Conservation (phyloP, 1,139 yeast genomes). For the Fermentozyma sake region DNA sequence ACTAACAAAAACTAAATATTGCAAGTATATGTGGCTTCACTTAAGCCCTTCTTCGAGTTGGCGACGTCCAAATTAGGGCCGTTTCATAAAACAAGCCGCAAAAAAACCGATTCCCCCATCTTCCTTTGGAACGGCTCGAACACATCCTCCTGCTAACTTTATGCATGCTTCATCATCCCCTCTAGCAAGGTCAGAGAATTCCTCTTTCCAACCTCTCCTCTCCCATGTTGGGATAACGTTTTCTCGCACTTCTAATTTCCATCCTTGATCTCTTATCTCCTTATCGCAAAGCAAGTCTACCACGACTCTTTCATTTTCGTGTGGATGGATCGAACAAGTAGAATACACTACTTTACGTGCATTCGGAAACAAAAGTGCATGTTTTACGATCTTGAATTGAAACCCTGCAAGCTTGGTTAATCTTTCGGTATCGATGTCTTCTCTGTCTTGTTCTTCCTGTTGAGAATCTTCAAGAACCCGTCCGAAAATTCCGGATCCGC, state of each 20-base stretch:
- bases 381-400: constrained; percentile 82
- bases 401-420: constrained; percentile 73
- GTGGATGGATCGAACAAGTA: constrained; percentile 90
- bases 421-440: constrained; percentile 50
- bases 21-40: too few species aligned
- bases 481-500: constrained; percentile 96
- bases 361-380: constrained; percentile 77
- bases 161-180: constrained; percentile 39
- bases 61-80: too few species aligned
- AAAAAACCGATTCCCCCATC: constrained; percentile 98
- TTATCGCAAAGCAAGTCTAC: constrained; percentile 65
- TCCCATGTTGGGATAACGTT: constrained; percentile 81
- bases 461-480: constrained; percentile 57
- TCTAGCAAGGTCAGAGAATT: constrained; percentile 50
- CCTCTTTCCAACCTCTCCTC: constrained; percentile 72
- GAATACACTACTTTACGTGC: constrained; percentile 85
- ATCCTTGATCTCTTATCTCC: constrained; percentile 57
- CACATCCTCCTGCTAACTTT: constrained; percentile 76
- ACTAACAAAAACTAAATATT: too few species aligned
- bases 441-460: constrained; percentile 31
- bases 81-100: constrained; percentile 74
- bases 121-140: constrained; percentile 75
- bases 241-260: constrained; percentile 64
- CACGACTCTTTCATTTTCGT: constrained; percentile 91
- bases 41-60: too few species aligned